Evolutionary conservation across 2,329 filamentous ascomycete genomes (phyloP).

Genomic region (Botrytis sinoallii): DNA sequence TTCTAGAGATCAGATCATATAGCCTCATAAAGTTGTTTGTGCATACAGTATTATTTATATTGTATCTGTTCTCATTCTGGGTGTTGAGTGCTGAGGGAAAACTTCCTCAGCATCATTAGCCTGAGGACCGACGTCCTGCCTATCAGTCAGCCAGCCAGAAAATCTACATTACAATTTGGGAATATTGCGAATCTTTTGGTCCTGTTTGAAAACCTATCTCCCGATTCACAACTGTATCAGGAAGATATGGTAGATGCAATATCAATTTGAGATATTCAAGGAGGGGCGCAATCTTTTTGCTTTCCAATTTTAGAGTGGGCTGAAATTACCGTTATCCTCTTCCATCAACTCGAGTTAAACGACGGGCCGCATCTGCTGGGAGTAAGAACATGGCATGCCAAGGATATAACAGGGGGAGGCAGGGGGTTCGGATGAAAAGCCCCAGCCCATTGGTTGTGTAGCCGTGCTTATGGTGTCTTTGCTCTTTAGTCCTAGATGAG

Average conservation of each 20-base stretch:
- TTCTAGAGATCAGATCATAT: neutral
- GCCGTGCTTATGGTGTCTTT: constrained; percentile 17
- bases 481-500: constrained; percentile 10
- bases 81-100: neutral
- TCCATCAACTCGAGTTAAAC: constrained; percentile 14
- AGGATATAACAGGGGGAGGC: constrained; percentile 15
- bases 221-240: neutral
- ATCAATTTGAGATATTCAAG: constrained; percentile 21
- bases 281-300: constrained; percentile 23
- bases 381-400: constrained; percentile 17
- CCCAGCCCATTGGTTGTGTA: constrained; percentile 20
- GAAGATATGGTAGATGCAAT: neutral
- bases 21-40: neutral
- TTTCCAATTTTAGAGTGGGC: constrained; percentile 26
- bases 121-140: constrained; percentile 1
- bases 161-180: neutral
- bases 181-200: neutral
- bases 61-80: neutral
- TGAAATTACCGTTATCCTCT: constrained; percentile 20
- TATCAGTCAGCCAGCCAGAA: neutral
- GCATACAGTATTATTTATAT: neutral
- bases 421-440: constrained; percentile 18
- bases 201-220: neutral
- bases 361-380: constrained; percentile 16
- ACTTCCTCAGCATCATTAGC: neutral